These are phyloP conservation scores for Rhodotorula toruloides DNA, from an alignment of 768 basidiomycete genomes.

Conservation along the genomic window DNA sequence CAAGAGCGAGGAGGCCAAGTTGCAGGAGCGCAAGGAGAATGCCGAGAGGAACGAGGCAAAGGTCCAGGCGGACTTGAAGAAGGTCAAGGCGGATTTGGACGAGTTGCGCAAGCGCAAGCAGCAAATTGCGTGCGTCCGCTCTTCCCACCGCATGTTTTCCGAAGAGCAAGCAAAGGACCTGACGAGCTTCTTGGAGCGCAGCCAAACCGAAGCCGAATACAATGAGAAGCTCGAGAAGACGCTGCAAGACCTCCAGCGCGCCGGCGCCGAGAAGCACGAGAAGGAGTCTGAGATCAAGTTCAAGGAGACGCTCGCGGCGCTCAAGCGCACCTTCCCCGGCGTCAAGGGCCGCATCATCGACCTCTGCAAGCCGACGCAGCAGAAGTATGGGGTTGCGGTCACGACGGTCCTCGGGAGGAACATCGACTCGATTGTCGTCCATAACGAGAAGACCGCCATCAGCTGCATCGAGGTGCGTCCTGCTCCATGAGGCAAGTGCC, in stretches of 20 bases:
- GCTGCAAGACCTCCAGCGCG: constrained; percentile 78
- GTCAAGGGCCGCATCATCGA: constrained; percentile 90
- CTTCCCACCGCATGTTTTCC: not conserved
- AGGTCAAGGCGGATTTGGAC: constrained; percentile 69
- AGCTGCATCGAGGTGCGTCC: constrained; percentile 82
- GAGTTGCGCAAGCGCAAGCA: constrained; percentile 50
- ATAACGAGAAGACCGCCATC: constrained; percentile 93
- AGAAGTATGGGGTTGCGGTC: constrained; percentile 88
- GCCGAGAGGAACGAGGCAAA: constrained; percentile 57
- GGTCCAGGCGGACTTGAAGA: constrained; percentile 60
- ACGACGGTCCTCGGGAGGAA: constrained; percentile 88
- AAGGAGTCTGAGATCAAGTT: constrained; percentile 74
- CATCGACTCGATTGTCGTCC: constrained; percentile 91
- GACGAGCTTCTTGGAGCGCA: constrained; percentile 44
- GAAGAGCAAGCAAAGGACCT: fast-evolving
- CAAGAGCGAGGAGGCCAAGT: constrained; percentile 41
- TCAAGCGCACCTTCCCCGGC: constrained; percentile 88
- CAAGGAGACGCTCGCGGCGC: constrained; percentile 74
- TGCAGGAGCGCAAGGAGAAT: constrained; percentile 55
- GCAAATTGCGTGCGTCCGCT: constrained; percentile 21
- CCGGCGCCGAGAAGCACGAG: constrained; percentile 80
- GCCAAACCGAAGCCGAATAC: constrained; percentile 81
- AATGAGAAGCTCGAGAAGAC: constrained; percentile 84
- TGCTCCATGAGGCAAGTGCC: not conserved
- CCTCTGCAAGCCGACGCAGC: constrained; percentile 85